Evolutionary conservation across 805 yeast species (phyloP).

Genomic region (Starmerella etchellsii): DNA sequence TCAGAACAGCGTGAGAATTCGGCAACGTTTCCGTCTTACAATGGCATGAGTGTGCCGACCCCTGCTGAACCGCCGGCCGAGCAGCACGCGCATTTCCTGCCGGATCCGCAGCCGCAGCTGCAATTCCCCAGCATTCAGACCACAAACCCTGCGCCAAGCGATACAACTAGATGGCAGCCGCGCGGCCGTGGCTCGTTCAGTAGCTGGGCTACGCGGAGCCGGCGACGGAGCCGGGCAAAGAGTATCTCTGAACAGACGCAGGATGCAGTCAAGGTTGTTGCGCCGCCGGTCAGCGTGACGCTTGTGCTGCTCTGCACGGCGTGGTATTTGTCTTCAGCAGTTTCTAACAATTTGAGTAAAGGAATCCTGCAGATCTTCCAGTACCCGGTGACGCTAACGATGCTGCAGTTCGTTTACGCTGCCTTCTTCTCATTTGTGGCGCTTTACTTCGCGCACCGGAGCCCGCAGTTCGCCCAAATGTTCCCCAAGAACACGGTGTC

Average conservation of each 20-base stretch:
- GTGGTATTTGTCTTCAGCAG: conserved; percentile 74
- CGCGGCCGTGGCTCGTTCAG: neutral
- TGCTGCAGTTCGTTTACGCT: conserved; percentile 71
- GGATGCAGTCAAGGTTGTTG: conserved; percentile 29
- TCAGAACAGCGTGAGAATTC: neutral
- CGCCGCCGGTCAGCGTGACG: conserved; percentile 34
- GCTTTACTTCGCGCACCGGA: conserved; percentile 28
- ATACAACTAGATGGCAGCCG: too few relatives aligned
- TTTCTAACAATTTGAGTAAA: conserved; percentile 73
- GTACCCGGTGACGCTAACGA: conserved; percentile 81
- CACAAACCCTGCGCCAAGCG: too few relatives aligned
- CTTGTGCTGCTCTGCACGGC: conserved; percentile 45
- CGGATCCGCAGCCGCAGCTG: neutral
- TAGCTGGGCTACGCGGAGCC: neutral
- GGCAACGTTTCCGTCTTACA: neutral
- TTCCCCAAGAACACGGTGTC: conserved; percentile 28
- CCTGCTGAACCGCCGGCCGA: neutral
- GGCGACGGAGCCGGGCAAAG: conserved; percentile 17
- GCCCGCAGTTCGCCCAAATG: conserved; percentile 24
- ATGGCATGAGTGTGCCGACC: neutral
- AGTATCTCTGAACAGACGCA: conserved; percentile 23
- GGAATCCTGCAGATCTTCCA: conserved; percentile 54
- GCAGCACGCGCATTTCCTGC: neutral
- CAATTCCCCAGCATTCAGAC: neutral
- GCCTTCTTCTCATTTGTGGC: conserved; percentile 39